Evolutionary conservation across 1,284 basidiomycete species (phyloP).

Genomic region (Ganoderma lingzhi): DNA sequence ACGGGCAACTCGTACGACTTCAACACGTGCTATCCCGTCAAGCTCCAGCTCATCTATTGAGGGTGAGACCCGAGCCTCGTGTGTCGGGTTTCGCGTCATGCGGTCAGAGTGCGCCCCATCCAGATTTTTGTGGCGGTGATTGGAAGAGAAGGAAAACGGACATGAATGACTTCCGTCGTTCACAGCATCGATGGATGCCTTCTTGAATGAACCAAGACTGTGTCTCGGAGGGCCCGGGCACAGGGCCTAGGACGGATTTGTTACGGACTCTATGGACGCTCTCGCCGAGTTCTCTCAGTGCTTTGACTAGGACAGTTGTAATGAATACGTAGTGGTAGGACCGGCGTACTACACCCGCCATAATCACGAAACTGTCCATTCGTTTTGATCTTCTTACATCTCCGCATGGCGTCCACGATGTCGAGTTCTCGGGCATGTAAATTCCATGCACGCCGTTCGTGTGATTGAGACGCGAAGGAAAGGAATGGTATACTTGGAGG

Average conservation of each 20-base stretch:
- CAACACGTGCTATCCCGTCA: conserved; percentile 35
- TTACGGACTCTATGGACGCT: conserved; percentile 5
- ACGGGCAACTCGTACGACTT: conserved; percentile 32
- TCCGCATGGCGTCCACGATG: background rate
- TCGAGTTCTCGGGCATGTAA: background rate
- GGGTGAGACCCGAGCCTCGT: background rate
- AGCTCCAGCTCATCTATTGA: conserved; percentile 34
- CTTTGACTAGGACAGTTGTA: background rate
- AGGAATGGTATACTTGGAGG: background rate
- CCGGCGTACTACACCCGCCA: background rate
- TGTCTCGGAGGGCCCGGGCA: background rate
- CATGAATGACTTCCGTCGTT: background rate
- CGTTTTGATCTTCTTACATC: conserved; percentile 2
- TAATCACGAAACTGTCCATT: conserved; percentile 7
- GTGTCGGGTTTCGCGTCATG: background rate
- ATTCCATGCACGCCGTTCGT: background rate
- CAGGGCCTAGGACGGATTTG: background rate
- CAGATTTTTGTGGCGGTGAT: background rate
- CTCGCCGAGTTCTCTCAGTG: background rate
- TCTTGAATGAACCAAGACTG: too few species aligned
- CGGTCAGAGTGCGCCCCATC: background rate
- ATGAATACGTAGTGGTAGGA: background rate
- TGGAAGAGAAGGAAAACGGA: background rate
- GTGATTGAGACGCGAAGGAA: background rate
- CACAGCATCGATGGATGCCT: background rate